Conservation (phyloP, 2,329 filamentous ascomycete species). For the Xylariales sp. region DNA sequence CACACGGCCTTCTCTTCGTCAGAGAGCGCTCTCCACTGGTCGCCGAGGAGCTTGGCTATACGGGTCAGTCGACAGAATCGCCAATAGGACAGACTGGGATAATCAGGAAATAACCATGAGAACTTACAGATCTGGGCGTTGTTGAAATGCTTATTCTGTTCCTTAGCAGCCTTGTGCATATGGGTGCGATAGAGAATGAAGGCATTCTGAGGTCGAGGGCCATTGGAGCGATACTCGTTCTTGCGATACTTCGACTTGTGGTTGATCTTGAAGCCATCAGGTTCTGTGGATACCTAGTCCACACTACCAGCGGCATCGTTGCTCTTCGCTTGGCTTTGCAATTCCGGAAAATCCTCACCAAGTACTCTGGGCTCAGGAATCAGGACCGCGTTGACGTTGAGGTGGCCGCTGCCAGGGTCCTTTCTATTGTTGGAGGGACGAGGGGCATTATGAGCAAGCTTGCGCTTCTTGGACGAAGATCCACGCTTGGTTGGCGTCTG, state of each 20-base stretch:
- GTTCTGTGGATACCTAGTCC: not conserved
- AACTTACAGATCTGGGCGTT: constrained; percentile 6
- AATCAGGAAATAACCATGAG: too few relatives aligned
- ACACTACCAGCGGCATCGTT: not conserved
- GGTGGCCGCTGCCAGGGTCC: not conserved
- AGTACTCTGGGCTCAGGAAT: not conserved
- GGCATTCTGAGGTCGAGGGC: constrained; percentile 4
- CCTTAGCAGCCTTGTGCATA: not conserved
- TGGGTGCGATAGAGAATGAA: constrained; percentile 2
- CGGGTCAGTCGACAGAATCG: too few relatives aligned
- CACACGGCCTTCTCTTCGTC: not conserved
- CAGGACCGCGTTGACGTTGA: not conserved
- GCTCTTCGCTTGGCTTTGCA: not conserved
- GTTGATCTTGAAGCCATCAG: constrained; percentile 2
- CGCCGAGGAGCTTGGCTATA: constrained; percentile 6
- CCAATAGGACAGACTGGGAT: too few relatives aligned
- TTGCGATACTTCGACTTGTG: constrained; percentile 5
- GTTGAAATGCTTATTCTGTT: not conserved
- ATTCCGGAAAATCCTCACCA: too few relatives aligned
- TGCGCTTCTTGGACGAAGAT: constrained; percentile 1
- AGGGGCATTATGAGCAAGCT: too few relatives aligned
- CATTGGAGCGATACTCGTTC: not conserved
- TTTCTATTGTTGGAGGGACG: too few relatives aligned
- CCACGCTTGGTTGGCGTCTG: not conserved
- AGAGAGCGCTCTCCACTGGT: not conserved